Conservation (phyloP, 2,329 filamentous ascomycete species). For the Pestalotiopsis fici region DNA sequence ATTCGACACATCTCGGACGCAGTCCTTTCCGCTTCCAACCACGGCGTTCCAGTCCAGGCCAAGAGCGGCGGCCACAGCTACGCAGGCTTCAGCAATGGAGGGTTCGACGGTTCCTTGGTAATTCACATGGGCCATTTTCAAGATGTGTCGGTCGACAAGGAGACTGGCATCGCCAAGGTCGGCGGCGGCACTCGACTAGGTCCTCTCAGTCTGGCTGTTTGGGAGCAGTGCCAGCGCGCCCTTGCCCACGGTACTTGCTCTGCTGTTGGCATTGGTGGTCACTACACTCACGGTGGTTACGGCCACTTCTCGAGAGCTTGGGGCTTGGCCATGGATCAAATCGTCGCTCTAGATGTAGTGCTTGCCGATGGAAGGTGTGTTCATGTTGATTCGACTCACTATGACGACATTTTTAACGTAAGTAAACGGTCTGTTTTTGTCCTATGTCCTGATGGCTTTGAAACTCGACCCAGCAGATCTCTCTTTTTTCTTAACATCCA, state of each 20-base stretch:
- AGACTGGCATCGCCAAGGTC: slow-evolving; percentile 31
- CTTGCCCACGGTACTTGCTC: slow-evolving; percentile 46
- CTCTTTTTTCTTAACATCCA: background rate
- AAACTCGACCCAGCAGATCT: background rate
- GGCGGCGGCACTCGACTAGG: slow-evolving; percentile 44
- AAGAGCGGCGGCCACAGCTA: slow-evolving; percentile 51
- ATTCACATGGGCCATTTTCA: slow-evolving; percentile 34
- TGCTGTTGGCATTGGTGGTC: slow-evolving; percentile 45
- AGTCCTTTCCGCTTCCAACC: slow-evolving; percentile 37
- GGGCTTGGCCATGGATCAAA: slow-evolving; percentile 52
- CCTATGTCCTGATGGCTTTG: no score
- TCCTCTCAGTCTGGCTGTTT: slow-evolving; percentile 38
- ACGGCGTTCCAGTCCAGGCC: slow-evolving; percentile 46
- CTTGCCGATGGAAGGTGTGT: slow-evolving; percentile 30
- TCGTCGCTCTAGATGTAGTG: slow-evolving; percentile 49
- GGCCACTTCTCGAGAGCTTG: slow-evolving; percentile 45
- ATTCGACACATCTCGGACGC: slow-evolving; percentile 36
- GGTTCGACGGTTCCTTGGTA: slow-evolving; percentile 31
- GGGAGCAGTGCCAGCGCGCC: slow-evolving; percentile 32
- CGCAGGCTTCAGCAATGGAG: slow-evolving; percentile 43
- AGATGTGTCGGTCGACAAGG: slow-evolving; percentile 15
- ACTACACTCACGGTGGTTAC: slow-evolving; percentile 47
- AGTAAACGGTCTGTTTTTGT: slow-evolving; percentile 9
- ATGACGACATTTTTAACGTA: slow-evolving; percentile 28
- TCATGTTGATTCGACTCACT: slow-evolving; percentile 11